Percentiles rank a stretch among this genome's conserved stretches.
phyloP scores from a whole-genome alignment of 108 stramenopile genomes.

The Skeletonema marinoi region DNA sequence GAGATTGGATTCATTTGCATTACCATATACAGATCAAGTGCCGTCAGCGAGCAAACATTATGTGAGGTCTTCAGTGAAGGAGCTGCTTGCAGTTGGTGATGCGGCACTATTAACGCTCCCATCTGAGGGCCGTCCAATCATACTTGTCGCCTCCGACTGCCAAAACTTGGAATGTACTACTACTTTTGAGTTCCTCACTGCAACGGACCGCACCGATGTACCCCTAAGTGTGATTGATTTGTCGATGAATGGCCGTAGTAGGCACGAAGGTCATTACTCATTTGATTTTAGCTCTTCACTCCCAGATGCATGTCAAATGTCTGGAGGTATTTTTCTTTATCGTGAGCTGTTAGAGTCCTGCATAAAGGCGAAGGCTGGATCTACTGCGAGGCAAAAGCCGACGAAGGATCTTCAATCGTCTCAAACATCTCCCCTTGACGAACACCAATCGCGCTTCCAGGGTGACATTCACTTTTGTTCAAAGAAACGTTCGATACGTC shows the following conservation, averaged over 20 bases:
- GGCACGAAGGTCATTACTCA: slow-evolving; percentile 35
- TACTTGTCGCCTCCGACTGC: slow-evolving; percentile 77
- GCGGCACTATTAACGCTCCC: slow-evolving; percentile 70
- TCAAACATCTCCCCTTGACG: neutral
- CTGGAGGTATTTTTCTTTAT: slow-evolving; percentile 75
- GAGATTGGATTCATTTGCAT: slow-evolving; percentile 15
- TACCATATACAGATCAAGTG: slow-evolving; percentile 1
- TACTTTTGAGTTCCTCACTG: slow-evolving; percentile 58
- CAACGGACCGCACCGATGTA: slow-evolving; percentile 62
- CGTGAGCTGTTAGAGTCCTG: slow-evolving; percentile 48
- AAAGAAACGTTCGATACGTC: slow-evolving; percentile 59
- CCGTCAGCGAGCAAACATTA: slow-evolving; percentile 2
- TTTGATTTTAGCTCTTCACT: slow-evolving; percentile 71
- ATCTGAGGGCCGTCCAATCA: slow-evolving; percentile 63
- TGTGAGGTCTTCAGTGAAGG: slow-evolving; percentile 64
- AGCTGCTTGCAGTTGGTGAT: slow-evolving; percentile 77
- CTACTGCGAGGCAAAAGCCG: slow-evolving; percentile 18
- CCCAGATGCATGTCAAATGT: slow-evolving; percentile 50
- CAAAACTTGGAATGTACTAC: slow-evolving; percentile 69
- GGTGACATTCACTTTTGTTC: slow-evolving; percentile 54
- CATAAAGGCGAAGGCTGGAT: slow-evolving; percentile 47
- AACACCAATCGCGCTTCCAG: slow-evolving; percentile 21
- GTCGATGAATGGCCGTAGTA: slow-evolving; percentile 20
- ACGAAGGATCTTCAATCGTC: neutral
- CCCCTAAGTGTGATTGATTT: slow-evolving; percentile 73